Conservation (phyloP, 2,329 filamentous ascomycete genomes). For the Talaromyces sp. region DNA sequence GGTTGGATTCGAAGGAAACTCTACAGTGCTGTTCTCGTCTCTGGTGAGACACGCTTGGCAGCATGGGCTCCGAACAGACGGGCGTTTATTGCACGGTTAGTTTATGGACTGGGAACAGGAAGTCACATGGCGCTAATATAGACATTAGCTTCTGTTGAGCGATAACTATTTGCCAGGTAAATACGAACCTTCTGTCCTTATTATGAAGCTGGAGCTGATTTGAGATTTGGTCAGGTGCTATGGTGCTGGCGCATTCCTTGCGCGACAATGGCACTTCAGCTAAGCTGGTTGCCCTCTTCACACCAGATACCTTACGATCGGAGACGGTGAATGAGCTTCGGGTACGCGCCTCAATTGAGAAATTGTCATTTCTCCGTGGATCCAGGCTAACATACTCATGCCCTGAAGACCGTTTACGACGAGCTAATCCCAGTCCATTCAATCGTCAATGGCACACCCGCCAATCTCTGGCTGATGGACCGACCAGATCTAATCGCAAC, state of each 20-base stretch:
- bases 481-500: slow-evolving; percentile 86
- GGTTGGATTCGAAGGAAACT: not conserved
- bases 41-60: slow-evolving; percentile 11
- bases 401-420: slow-evolving; percentile 74
- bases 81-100: slow-evolving; percentile 67
- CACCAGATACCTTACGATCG: slow-evolving; percentile 73
- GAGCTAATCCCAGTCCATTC: slow-evolving; percentile 82
- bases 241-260: slow-evolving; percentile 91
- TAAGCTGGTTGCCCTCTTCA: slow-evolving; percentile 83
- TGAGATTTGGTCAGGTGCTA: slow-evolving; percentile 65
- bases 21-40: not conserved
- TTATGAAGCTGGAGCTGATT: slow-evolving; percentile 5
- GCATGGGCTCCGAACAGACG: slow-evolving; percentile 50
- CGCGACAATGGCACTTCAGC: slow-evolving; percentile 85
- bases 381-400: slow-evolving; percentile 21
- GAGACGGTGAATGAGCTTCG: slow-evolving; percentile 78
- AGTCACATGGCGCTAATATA: slow-evolving; percentile 9
- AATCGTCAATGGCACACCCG: slow-evolving; percentile 74
- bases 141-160: slow-evolving; percentile 77
- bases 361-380: not conserved
- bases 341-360: slow-evolving; percentile 48
- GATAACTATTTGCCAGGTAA: slow-evolving; percentile 91
- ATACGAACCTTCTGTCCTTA: slow-evolving; percentile 23
- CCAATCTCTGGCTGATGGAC: slow-evolving; percentile 89
- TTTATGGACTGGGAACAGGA: slow-evolving; percentile 5